phyloP scores from a whole-genome alignment of 495 filamentous ascomycete genomes.

The Apodospora peruviana region DNA sequence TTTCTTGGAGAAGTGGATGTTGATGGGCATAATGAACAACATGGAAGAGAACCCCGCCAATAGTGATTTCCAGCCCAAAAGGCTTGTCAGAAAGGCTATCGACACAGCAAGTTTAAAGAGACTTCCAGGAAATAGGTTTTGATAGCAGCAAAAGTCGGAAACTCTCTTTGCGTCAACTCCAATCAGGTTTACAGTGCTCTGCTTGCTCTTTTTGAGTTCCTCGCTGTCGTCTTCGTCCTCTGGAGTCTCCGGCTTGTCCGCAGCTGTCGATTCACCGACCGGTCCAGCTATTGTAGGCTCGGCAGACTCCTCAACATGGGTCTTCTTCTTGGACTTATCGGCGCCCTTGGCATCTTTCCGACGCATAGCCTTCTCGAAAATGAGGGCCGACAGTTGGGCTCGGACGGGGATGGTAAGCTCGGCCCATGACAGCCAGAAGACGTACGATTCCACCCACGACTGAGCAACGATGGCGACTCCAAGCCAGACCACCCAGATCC shows the following conservation, averaged over 20 bases:
- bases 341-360: slow-evolving; percentile 66
- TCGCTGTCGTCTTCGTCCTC: slow-evolving; percentile 51
- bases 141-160: slow-evolving; percentile 62
- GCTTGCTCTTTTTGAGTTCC: slow-evolving; percentile 52
- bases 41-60: slow-evolving; percentile 62
- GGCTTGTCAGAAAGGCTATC: slow-evolving; percentile 55
- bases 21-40: slow-evolving; percentile 60
- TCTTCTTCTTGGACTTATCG: slow-evolving; percentile 24
- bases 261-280: slow-evolving; percentile 17
- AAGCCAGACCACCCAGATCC: slow-evolving; percentile 64
- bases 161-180: slow-evolving; percentile 73
- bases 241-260: slow-evolving; percentile 13
- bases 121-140: slow-evolving; percentile 57
- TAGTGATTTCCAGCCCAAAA: slow-evolving; percentile 70
- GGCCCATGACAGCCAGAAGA: slow-evolving; percentile 62
- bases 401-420: slow-evolving; percentile 60
- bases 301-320: slow-evolving; percentile 10
- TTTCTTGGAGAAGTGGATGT: slow-evolving; percentile 60
- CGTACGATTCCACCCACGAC: slow-evolving; percentile 54
- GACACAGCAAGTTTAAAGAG: slow-evolving; percentile 61
- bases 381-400: slow-evolving; percentile 61
- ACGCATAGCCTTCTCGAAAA: slow-evolving; percentile 74
- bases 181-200: slow-evolving; percentile 74
- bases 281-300: slow-evolving; percentile 19
- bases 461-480: slow-evolving; percentile 50